Evolutionary conservation across 2,329 filamentous ascomycete genomes (phyloP).

Genomic region (Leptoxyphium fumago): DNA sequence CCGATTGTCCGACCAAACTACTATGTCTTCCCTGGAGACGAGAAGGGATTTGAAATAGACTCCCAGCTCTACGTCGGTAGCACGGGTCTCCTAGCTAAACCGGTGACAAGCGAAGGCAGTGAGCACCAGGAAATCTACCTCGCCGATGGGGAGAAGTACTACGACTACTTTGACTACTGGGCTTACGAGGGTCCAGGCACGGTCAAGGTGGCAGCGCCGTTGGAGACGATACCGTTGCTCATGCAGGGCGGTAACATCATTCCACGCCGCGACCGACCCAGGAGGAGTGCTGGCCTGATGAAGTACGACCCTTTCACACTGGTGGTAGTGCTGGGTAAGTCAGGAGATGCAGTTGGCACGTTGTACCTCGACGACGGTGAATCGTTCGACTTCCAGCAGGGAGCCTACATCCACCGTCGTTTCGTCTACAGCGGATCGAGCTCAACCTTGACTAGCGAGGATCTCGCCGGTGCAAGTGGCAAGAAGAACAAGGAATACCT

Average conservation of each 20-base stretch:
- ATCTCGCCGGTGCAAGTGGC: conserved; percentile 37
- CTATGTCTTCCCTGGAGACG: conserved; percentile 77
- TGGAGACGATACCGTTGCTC: conserved; percentile 76
- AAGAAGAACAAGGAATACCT: conserved; percentile 58
- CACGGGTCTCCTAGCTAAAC: conserved; percentile 84
- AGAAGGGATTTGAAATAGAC: conserved; percentile 75
- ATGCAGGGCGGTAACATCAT: conserved; percentile 92
- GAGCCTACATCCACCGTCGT: conserved; percentile 73
- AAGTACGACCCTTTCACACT: conserved; percentile 90
- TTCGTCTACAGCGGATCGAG: conserved; percentile 49
- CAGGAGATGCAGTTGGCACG: conserved; percentile 61
- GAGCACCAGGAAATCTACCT: conserved; percentile 68
- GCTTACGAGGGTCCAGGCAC: conserved; percentile 59
- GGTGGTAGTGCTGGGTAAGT: conserved; percentile 55
- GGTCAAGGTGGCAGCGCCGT: conserved; percentile 57
- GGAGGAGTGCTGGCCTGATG: conserved; percentile 79
- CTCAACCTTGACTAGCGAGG: conserved; percentile 51
- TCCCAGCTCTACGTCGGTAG: conserved; percentile 85
- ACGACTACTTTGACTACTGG: conserved; percentile 86
- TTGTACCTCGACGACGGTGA: conserved; percentile 91
- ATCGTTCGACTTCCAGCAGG: conserved; percentile 72
- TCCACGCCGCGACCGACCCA: conserved; percentile 73
- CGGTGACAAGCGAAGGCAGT: conserved; percentile 65
- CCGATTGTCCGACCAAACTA: conserved; percentile 87
- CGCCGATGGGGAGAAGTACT: conserved; percentile 78